phyloP scores from a whole-genome alignment of 1,284 basidiomycete genomes.

The Ceratobasidium theobromae region DNA sequence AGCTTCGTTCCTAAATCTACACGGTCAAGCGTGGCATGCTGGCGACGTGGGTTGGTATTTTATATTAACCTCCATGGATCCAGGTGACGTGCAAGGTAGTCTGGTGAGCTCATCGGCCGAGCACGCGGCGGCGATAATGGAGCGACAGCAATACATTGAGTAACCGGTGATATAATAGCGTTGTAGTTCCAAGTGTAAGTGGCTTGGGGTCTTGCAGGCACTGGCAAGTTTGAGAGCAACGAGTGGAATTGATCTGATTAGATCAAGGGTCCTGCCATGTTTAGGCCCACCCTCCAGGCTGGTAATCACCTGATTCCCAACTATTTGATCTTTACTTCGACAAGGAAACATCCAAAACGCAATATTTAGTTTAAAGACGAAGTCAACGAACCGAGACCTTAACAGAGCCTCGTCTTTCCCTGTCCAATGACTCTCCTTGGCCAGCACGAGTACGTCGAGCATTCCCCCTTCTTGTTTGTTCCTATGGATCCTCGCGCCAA shows the following conservation, averaged over 20 bases:
- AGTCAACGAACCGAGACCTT: not conserved
- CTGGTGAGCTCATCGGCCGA: not conserved
- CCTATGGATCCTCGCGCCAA: conserved; percentile 31
- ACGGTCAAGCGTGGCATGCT: no score
- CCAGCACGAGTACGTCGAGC: conserved; percentile 32
- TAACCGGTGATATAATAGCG: not conserved
- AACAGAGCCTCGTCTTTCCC: conserved; percentile 4
- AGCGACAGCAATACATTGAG: conserved; percentile 17
- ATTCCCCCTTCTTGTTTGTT: conserved; percentile 29
- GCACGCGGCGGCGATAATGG: not conserved
- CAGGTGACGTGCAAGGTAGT: not conserved
- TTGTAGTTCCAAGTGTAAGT: conserved; percentile 11
- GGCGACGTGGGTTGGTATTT: no score
- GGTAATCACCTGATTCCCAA: conserved; percentile 23
- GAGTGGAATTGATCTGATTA: conserved; percentile 22
- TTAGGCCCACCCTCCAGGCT: conserved; percentile 2
- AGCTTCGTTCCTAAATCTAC: no score
- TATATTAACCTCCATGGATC: no score
- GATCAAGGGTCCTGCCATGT: conserved; percentile 20
- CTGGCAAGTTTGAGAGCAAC: conserved; percentile 30
- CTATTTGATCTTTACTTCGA: conserved; percentile 13
- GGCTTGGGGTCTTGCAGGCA: conserved; percentile 27
- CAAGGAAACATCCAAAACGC: not conserved
- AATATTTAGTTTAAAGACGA: conserved; percentile 18
- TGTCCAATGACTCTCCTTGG: conserved; percentile 32